These are phyloP conservation scores for Brasenia schreberi DNA, from an alignment of 164 flowering plant species.

Conservation along the genomic window DNA sequence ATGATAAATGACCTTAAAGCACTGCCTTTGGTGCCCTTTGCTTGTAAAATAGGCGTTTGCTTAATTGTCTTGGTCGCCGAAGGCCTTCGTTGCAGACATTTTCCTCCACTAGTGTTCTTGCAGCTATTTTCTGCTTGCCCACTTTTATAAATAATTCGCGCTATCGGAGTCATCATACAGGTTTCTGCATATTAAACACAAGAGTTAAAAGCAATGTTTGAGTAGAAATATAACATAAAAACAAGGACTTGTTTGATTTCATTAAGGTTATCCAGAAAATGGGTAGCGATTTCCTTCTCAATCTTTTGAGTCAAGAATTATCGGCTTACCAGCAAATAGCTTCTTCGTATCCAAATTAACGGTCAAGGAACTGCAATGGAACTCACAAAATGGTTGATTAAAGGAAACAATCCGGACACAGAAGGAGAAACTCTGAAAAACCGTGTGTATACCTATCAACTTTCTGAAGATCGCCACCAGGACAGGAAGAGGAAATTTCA, in stretches of 20 bases:
- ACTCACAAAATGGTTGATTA: background rate
- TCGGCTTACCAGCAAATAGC: background rate
- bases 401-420: background rate
- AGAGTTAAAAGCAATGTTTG: background rate
- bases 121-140: background rate
- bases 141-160: slow-evolving; percentile 6
- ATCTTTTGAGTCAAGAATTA: background rate
- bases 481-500: background rate
- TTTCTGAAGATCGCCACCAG: background rate
- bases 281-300: background rate
- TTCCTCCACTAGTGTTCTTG: background rate
- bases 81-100: background rate
- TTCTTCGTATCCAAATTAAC: background rate
- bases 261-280: background rate
- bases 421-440: background rate
- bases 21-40: background rate
- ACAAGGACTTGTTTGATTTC: no score
- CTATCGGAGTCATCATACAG: slow-evolving; percentile 60
- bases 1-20: background rate
- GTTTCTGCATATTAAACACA: slow-evolving; percentile 4
- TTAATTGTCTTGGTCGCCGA: background rate
- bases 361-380: background rate
- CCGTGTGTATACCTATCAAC: background rate
- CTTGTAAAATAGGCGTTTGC: background rate
- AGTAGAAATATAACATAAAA: background rate